Base-by-base conservation (phyloP, 1,139 yeast genomes). In the Yamadazyma pseudoaaseri region DNA sequence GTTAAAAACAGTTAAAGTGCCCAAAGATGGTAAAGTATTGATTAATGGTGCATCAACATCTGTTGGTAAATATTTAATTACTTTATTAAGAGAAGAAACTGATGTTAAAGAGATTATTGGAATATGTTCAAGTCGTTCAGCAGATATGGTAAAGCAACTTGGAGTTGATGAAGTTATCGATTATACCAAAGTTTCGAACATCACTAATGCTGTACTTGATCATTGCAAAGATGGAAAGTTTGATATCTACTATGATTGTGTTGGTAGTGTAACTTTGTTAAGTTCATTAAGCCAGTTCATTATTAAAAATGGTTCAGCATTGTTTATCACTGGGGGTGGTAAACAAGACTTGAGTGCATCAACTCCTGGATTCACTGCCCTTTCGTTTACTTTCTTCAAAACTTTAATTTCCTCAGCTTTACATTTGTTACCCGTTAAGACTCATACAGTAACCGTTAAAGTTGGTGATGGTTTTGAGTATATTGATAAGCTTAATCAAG, bases 21-120 rank as follows among this genome's bases (percentile, higher is more conserved):
- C 24, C 5, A 29, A 31, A 7, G 21, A 30, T 27, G 39, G 38
- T 16, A 60, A 60, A 39, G 71, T 84, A 1, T 60, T 85, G 31
- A 65, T 86, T 26, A 65, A 83, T 38, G 95, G 95, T 27, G 92
- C 84, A 10, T 77, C 86, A 4, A 76, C 94, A 1, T 65, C 81
- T n/a, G 84, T 83, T 5, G 95, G 92, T 2, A 56, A 77, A 39
- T 72, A 65, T 58, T 70, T 73, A 3, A 64, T 79, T 18, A 87
- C 81, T 51, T 48, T 84, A 15, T 71, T 80, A 15, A 79, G 74
- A 43, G 54, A 62, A 37, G 72, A 65, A 41, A 31, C 37, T 7
- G 60, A 69, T 3, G 70, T 75, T 3, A 54, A 54, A 26, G 68
- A 70, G 34, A 62, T 80, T 8, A 74, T 73, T 2, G 73, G 67